Percentiles rank a stretch among this genome's conserved stretches.
phyloP scores from a whole-genome alignment of 2,329 filamentous ascomycete genomes.

The Trichoderma koningiopsis region DNA sequence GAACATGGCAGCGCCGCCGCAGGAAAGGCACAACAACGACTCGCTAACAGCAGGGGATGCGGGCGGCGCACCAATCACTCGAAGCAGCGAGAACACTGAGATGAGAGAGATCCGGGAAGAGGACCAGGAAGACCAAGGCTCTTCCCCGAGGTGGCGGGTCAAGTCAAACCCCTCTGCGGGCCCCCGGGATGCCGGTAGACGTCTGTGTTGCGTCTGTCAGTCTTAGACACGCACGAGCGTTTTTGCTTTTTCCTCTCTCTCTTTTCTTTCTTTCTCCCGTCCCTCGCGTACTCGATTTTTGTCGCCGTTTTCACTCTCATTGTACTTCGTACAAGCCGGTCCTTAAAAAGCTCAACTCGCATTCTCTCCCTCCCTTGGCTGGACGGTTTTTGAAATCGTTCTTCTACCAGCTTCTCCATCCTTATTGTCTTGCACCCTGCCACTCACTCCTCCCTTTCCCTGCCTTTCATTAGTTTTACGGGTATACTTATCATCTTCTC shows the following conservation, averaged over 20 bases:
- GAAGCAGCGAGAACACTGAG: neutral
- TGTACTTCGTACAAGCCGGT: constrained; percentile 8
- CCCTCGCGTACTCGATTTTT: constrained; percentile 11
- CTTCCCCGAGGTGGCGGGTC: constrained; percentile 14
- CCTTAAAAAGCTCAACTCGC: constrained; percentile 7
- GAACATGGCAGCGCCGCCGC: neutral
- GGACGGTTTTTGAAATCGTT: constrained; percentile 7
- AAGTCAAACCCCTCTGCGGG: neutral
- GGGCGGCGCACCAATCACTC: neutral
- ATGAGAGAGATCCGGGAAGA: neutral
- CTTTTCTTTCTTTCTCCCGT: neutral
- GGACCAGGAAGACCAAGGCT: neutral
- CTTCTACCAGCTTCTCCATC: constrained; percentile 5
- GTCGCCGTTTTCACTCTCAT: constrained; percentile 14
- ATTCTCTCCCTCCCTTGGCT: constrained; percentile 19
- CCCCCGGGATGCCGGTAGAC: constrained; percentile 10
- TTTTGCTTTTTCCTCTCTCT: neutral
- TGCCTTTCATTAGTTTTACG: constrained; percentile 8
- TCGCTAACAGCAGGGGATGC: neutral
- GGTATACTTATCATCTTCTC: neutral
- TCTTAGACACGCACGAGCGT: constrained; percentile 18
- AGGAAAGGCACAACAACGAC: neutral
- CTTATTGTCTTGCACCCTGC: constrained; percentile 18
- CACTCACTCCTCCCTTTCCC: constrained; percentile 16
- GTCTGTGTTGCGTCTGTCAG: constrained; percentile 22